phyloP scores from a whole-genome alignment of 345 rosid species.

The Acer yangbiense region DNA sequence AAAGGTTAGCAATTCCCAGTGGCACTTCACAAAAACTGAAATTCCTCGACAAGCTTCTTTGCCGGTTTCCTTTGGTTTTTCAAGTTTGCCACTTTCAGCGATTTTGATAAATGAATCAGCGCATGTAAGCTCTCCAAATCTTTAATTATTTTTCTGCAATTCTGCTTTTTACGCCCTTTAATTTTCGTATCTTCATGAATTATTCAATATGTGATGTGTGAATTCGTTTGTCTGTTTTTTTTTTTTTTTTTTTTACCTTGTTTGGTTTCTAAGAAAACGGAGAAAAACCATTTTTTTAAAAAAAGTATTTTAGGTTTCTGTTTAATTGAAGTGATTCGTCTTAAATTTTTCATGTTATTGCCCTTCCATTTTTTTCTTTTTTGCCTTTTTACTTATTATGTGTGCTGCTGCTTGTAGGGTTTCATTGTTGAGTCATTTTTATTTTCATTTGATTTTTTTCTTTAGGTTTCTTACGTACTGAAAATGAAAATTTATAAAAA shows the following conservation, averaged over 20 bases:
- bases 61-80: not conserved
- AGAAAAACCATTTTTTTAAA: not conserved
- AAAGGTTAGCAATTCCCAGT: not conserved
- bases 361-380: not conserved
- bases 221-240: too few relatives aligned
- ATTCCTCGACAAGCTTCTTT: not conserved
- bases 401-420: slow-evolving; percentile 6
- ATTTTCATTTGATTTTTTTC: not conserved
- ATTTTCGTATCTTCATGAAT: not conserved
- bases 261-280: slow-evolving; percentile 5
- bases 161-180: not conserved
- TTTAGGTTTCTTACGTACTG: too few relatives aligned
- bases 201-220: too few relatives aligned
- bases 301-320: not conserved
- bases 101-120: not conserved
- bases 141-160: not conserved
- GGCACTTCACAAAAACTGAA: not conserved
- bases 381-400: too few relatives aligned
- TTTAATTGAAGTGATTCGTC: not conserved
- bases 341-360: not conserved
- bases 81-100: not conserved
- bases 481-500: too few relatives aligned
- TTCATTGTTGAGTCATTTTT: not conserved
- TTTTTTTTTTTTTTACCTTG: not conserved
- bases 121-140: not conserved